Evolutionary conservation across 176 grass and related monocot genomes (phyloP), one percentile per base, ranked within the genome.

Genomic region (Panicum miliaceum): DNA sequence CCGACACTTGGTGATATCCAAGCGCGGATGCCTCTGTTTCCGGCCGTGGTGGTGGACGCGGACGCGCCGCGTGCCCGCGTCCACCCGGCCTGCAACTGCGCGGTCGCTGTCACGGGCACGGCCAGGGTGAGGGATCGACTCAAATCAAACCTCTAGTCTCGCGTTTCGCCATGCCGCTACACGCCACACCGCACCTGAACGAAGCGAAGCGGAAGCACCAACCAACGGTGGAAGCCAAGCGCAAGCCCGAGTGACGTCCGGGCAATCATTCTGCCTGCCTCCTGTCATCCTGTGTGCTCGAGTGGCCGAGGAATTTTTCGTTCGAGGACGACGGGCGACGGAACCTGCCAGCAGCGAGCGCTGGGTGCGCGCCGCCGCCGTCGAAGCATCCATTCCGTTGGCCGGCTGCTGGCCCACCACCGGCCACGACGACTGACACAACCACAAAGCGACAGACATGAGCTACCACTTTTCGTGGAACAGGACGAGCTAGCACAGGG

Each of bases 341-440:
- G 62, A 65, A 15, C 7, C 23, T 27, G 32, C 26, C 26, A 8
- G 8, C 50, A 52, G 15, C 15, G 5, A 6, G 50, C 3, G 48
- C 50, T 52, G 1, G 52, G 6, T 5, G 65, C 65, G 5, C 66
- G 38, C 0, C 66, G 11, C 18, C 12, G 36, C 19, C 64, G 22
- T 41, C 16, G 67, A 70, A 25, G 67, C 68, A 71, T 15, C 68
- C 68, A 71, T 70, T 61, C 52, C 51, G 7, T 53, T 69, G 37
- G 67, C 67, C 67, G 22, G 23, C 0, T 22, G 64, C 35, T 12
- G 65, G 19, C 65, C 35, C 64, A 38, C 62, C 62, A 14, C 29
- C 29, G 29, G 29, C 45, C 45, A 43, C 41, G 42, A 7, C 42
- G 8, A 10, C 42, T 43, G 35, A 3, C 36, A 42, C 3, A 7